Evolutionary conservation across 1,139 yeast species (phyloP), one percentile per base, ranked within the genome.

Genomic region (Candida albicans): DNA sequence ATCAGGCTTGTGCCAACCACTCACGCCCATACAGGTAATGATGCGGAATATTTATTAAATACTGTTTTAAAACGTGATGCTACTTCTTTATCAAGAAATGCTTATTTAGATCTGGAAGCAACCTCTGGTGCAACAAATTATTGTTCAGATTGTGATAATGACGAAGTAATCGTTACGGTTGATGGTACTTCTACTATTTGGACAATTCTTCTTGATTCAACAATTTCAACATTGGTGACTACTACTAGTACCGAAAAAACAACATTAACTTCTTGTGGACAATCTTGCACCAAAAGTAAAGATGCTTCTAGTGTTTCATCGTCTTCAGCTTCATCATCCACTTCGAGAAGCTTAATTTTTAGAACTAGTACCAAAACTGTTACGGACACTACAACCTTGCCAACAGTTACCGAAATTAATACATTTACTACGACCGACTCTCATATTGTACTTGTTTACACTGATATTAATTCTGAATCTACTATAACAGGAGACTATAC

Each of bases 31-130:
- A 32, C 5, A 8, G 22, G 22, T 18, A 18, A 31, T 15, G 35
- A 31, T 2, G 30, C n/a, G n/a, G n/a, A n/a, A n/a, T n/a, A n/a
- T n/a, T n/a, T n/a, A n/a, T n/a, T n/a, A n/a, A 31, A 14, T 37
- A 40, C 13, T 40, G 42, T 33, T 38, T 34, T 25, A 34, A 40
- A 27, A 28, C 28, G 18, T 38, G 33, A 2, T 39, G 42, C 15
- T 39, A 35, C 39, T 7, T 15, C 8, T 5, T n/a, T n/a, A n/a
- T n/a, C n/a, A n/a, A n/a, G n/a, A n/a, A n/a, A n/a, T n/a, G n/a
- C n/a, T n/a, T n/a, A n/a, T n/a, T n/a, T n/a, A n/a, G n/a, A n/a
- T n/a, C n/a, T n/a, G n/a, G n/a, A n/a, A n/a, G n/a, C n/a, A n/a
- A n/a, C n/a, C n/a, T n/a, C 4, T 31, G 3, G 4, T 3, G 8